Evolutionary conservation across 768 basidiomycete genomes (phyloP).

Genomic region (Collybia nuda): DNA sequence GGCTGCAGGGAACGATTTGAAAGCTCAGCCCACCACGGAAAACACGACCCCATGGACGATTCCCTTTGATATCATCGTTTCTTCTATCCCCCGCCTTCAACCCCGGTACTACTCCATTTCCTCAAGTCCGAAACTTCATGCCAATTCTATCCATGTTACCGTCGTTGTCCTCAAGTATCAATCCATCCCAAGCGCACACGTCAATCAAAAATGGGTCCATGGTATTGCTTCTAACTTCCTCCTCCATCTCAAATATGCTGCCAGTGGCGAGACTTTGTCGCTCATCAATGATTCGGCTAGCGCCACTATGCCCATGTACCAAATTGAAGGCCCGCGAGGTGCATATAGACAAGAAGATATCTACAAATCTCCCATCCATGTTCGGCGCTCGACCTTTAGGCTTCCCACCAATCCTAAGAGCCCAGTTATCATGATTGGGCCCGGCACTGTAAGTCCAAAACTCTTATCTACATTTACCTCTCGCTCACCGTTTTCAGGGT

Average conservation of each 20-base stretch:
- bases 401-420: constrained; percentile 98
- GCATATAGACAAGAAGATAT: constrained; percentile 69
- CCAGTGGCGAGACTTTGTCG: constrained; percentile 55
- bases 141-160: constrained; percentile 91
- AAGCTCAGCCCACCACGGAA: constrained; percentile 52
- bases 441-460: constrained; percentile 79
- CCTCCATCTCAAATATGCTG: constrained; percentile 83
- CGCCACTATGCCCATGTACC: constrained; percentile 65
- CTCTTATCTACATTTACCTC: constrained; percentile 1
- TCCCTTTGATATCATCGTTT: constrained; percentile 96
- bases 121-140: constrained; percentile 89
- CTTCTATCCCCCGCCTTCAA: constrained; percentile 89
- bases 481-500: constrained; percentile 53
- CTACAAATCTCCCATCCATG: constrained; percentile 91
- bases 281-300: constrained; percentile 39
- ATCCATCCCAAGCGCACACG: constrained; percentile 52
- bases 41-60: constrained; percentile 88
- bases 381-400: constrained; percentile 94
- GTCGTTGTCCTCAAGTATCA: constrained; percentile 95
- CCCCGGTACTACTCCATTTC: constrained; percentile 99
- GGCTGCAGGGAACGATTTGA: constrained; percentile 78
- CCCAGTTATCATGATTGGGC: constrained; percentile 98
- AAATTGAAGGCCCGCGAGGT: constrained; percentile 88
- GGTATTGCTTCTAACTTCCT: constrained; percentile 96
- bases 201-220: constrained; percentile 68